A percentile compares a stretch with the other conserved stretches of the same genome.
These are phyloP conservation scores for Phoenix roebelenii DNA, from an alignment of 176 grass and related monocot species.

Conservation along the genomic window DNA sequence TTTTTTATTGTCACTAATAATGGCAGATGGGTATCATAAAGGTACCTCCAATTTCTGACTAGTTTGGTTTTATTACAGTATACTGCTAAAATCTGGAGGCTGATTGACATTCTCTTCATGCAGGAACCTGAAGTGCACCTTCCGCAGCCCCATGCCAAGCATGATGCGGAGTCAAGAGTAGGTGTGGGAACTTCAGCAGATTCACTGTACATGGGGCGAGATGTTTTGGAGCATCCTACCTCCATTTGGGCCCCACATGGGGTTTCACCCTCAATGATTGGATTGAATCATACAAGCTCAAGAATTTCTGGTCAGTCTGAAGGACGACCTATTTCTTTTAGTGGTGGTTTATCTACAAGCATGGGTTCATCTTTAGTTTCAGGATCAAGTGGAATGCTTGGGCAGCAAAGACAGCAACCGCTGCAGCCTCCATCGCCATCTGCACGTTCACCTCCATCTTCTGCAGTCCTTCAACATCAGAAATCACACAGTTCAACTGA, in stretches of 20 bases:
- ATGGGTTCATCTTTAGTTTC: slow-evolving; percentile 32
- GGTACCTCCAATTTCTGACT: too few relatives aligned
- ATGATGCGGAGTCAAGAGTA: slow-evolving; percentile 32
- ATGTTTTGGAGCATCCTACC: slow-evolving; percentile 18
- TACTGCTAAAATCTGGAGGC: neutral
- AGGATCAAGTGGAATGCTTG: slow-evolving; percentile 33
- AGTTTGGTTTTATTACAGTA: too few relatives aligned
- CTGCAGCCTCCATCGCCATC: slow-evolving; percentile 46
- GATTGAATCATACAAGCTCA: slow-evolving; percentile 32
- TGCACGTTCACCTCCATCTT: slow-evolving; percentile 31
- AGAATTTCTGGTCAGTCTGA: slow-evolving; percentile 33
- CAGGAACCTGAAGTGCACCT: slow-evolving; percentile 51
- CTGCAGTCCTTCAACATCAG: slow-evolving; percentile 26
- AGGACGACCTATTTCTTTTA: slow-evolving; percentile 22
- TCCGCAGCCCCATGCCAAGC: slow-evolving; percentile 17
- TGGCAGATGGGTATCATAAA: too few relatives aligned
- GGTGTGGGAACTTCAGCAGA: slow-evolving; percentile 29
- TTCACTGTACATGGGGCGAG: slow-evolving; percentile 23
- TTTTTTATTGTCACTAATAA: too few relatives aligned
- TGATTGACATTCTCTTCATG: slow-evolving; percentile 2
- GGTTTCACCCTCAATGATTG: slow-evolving; percentile 20
- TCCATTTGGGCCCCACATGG: slow-evolving; percentile 30
- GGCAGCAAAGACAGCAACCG: slow-evolving; percentile 49
- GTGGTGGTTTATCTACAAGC: slow-evolving; percentile 23
- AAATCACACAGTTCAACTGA: slow-evolving; percentile 39